These are phyloP conservation scores for Cyclospora cayetanensis DNA, from an alignment of 169 alveolate species.

Conservation along the genomic window DNA sequence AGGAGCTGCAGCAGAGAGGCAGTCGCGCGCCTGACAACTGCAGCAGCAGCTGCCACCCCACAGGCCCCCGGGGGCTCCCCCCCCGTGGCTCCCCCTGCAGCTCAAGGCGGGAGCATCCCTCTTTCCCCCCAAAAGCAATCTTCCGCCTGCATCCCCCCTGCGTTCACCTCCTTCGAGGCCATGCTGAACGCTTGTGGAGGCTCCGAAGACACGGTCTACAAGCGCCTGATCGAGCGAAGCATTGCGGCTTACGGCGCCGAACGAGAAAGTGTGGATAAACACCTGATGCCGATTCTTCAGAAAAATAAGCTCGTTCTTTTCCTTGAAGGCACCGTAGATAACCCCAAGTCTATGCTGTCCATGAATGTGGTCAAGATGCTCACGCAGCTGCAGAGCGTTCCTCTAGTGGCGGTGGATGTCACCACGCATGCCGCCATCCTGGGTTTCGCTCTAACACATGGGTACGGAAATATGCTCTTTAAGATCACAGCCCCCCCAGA, in stretches of 20 bases:
- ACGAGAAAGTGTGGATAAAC: constrained; percentile 31
- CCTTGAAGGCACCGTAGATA: constrained; percentile 69
- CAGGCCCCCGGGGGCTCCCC: neutral
- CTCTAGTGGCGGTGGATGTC: constrained; percentile 64
- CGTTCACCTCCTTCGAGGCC: neutral
- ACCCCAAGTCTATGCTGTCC: constrained; percentile 32
- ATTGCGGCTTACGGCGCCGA: constrained; percentile 20
- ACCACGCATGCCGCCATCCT: constrained; percentile 66
- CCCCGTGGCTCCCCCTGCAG: neutral
- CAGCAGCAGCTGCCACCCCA: neutral
- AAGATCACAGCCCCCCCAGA: too few relatives aligned
- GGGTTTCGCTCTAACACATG: constrained; percentile 46
- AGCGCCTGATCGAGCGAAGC: constrained; percentile 39
- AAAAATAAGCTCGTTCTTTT: constrained; percentile 65
- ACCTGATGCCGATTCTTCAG: constrained; percentile 53
- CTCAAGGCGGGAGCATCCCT: neutral
- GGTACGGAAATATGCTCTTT: too few relatives aligned
- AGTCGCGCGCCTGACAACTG: neutral
- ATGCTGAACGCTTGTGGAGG: neutral
- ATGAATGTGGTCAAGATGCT: constrained; percentile 71
- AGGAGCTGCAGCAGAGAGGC: neutral
- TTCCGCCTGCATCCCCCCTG: neutral
- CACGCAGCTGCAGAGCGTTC: constrained; percentile 69
- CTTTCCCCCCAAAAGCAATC: neutral
- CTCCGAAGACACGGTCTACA: neutral